These are phyloP conservation scores for Hirsutella thompsonii DNA, from an alignment of 2,329 filamentous ascomycete genomes.

Conservation along the genomic window DNA sequence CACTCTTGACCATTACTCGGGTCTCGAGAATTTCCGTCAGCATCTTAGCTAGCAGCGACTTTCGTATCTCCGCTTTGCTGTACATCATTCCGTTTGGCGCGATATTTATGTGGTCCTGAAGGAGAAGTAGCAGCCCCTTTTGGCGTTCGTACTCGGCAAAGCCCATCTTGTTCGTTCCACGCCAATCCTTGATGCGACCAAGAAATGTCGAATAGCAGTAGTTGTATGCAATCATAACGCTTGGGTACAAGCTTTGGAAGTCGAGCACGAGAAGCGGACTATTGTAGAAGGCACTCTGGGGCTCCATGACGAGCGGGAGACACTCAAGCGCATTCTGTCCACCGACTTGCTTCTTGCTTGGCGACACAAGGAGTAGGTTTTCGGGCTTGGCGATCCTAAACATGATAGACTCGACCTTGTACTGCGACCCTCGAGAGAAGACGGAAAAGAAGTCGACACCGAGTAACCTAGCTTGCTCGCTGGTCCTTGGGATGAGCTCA, in stretches of 20 bases:
- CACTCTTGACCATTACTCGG: slow-evolving; percentile 91
- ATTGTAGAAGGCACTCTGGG: slow-evolving; percentile 85
- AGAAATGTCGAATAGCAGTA: slow-evolving; percentile 97
- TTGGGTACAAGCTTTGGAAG: slow-evolving; percentile 93
- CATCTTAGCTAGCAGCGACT: slow-evolving; percentile 92
- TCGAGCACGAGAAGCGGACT: slow-evolving; percentile 84
- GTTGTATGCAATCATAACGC: slow-evolving; percentile 98
- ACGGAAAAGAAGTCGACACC: slow-evolving; percentile 97
- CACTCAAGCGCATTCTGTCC: slow-evolving; percentile 91
- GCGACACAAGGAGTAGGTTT: slow-evolving; percentile 82
- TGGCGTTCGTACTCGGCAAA: slow-evolving; percentile 78
- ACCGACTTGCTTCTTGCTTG: slow-evolving; percentile 82
- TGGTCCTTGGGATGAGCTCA: slow-evolving; percentile 77
- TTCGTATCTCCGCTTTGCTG: slow-evolving; percentile 69
- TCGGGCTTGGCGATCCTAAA: slow-evolving; percentile 96
- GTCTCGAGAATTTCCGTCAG: slow-evolving; percentile 91
- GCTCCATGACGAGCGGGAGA: slow-evolving; percentile 92
- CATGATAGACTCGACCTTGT: slow-evolving; percentile 98
- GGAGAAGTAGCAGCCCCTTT: slow-evolving; percentile 58
- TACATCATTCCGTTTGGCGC: slow-evolving; percentile 97
- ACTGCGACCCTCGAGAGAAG: slow-evolving; percentile 87
- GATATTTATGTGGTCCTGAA: slow-evolving; percentile 81
- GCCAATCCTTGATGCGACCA: slow-evolving; percentile 74
- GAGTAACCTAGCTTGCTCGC: slow-evolving; percentile 83
- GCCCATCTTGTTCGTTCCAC: slow-evolving; percentile 89